These are phyloP conservation scores for Leucoagaricus sp. DNA, from an alignment of 1,284 basidiomycete genomes.

Conservation along the genomic window DNA sequence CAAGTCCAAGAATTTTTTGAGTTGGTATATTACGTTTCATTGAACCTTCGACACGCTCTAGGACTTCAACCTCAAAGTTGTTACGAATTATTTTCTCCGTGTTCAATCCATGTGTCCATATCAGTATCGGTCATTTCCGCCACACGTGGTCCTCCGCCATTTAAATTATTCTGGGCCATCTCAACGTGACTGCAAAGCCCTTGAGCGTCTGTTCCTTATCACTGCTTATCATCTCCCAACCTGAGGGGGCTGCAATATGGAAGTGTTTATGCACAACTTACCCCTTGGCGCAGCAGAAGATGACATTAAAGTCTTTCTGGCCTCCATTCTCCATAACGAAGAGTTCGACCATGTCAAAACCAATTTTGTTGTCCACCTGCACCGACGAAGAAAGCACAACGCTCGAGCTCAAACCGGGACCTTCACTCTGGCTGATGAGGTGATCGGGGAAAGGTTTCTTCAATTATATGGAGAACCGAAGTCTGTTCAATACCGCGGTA, in stretches of 20 bases:
- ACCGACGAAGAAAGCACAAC: slow-evolving; percentile 35
- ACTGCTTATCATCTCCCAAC: background rate
- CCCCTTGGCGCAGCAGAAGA: slow-evolving; percentile 31
- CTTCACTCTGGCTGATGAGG: slow-evolving; percentile 47
- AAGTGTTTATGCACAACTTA: slow-evolving; percentile 42
- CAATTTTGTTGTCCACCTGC: slow-evolving; percentile 53
- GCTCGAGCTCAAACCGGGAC: slow-evolving; percentile 36
- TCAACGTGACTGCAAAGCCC: background rate
- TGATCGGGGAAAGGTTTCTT: slow-evolving; percentile 46
- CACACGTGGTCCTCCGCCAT: slow-evolving; percentile 3
- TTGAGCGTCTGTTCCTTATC: background rate
- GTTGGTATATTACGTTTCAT: too few relatives aligned
- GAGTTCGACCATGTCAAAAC: slow-evolving; percentile 38
- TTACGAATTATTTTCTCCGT: background rate
- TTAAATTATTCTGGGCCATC: slow-evolving; percentile 1
- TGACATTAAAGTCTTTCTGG: slow-evolving; percentile 40
- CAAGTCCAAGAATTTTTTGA: too few relatives aligned
- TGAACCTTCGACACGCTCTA: too few relatives aligned
- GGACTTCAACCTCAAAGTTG: too few relatives aligned
- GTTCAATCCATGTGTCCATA: background rate
- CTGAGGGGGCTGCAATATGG: slow-evolving; percentile 27
- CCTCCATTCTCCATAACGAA: slow-evolving; percentile 45
- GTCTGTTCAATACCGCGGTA: slow-evolving; percentile 26
- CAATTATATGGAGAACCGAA: slow-evolving; percentile 36
- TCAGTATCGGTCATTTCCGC: background rate